Base-by-base conservation (phyloP, 1,284 basidiomycete species). In the Leccinum huronense region DNA sequence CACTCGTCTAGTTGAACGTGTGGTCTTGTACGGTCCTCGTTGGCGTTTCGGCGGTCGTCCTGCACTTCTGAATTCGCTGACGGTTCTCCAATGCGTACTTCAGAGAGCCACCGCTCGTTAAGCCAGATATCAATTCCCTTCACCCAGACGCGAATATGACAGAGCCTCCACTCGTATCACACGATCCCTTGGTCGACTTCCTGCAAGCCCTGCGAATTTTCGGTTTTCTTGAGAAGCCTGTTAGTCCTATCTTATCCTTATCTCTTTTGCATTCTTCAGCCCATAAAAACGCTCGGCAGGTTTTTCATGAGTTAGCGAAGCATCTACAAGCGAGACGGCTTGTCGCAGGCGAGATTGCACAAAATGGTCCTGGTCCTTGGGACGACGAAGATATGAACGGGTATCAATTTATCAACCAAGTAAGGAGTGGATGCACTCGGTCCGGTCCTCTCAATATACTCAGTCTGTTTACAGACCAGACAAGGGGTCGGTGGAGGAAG, bases 401-500 rank as follows among this genome's bases (percentile, higher is more conserved):
- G 6, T 97, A 94, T 76, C 94, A 96, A 72, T 81, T 98, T 5
- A 83, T 98, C 56, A 98, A 97, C 72, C 94, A 96, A 79, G 96
- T 98, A 34, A 89, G 92, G 48, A 91, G 89, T n/a, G 95, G 95
- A 5, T 95, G 97, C 10, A 99, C 95, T 0, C 81, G 99, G 14
- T 97, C 95, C 53, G 97, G 94, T 71, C 83, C 98, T 48, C 98
- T 99, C 78, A 98, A 95, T 13, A 99, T 99, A 73, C 84, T 99
- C 60, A 93, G 81, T 64, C 82, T 99, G 57, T 98, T 99, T 78
- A 99, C 97, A 1, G 97, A 99, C 77, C 93, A 98, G 73, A 90
- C 23, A 27, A 27, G 23, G 23, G 23, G 23, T 27, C 23, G 23
- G 23, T 27, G 23, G 23, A 27, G 23, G 23, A 27, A 27, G 23